These are phyloP conservation scores for Lactarius sp. DNA, from an alignment of 768 basidiomycete species.

Conservation along the genomic window DNA sequence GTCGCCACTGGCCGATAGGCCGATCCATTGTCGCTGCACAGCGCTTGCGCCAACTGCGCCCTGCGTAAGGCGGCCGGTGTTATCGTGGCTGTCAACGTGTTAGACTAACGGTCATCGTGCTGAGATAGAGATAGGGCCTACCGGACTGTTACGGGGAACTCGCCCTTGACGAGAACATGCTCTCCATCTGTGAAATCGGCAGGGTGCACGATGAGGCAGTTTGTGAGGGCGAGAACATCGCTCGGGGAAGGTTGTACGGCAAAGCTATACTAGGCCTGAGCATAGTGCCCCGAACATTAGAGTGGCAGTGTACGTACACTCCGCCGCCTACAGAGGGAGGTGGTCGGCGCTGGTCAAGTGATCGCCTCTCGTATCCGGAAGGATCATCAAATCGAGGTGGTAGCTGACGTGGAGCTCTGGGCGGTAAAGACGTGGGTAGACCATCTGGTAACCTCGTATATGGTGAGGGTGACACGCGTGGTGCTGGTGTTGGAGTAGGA, in stretches of 20 bases:
- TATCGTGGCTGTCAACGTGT: constrained; percentile 59
- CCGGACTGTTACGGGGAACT: constrained; percentile 70
- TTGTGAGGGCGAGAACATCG: constrained; percentile 60
- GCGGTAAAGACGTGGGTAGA: constrained; percentile 19
- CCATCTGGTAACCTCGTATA: constrained; percentile 23
- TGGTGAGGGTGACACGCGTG: constrained; percentile 18
- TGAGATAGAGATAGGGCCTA: constrained; percentile 34
- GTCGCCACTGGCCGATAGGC: constrained; percentile 75
- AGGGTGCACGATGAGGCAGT: constrained; percentile 76
- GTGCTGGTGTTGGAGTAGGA: constrained; percentile 8
- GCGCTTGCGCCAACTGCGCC: constrained; percentile 74
- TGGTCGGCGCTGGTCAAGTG: constrained; percentile 26
- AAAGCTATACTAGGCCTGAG: constrained; percentile 25
- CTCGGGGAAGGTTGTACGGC: constrained; percentile 28
- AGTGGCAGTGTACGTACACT: constrained; percentile 23
- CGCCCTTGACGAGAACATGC: constrained; percentile 71
- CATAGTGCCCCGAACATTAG: background rate
- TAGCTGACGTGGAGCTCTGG: constrained; percentile 25
- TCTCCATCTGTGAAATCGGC: constrained; percentile 67
- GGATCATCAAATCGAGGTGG: constrained; percentile 31
- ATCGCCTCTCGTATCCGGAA: constrained; percentile 31
- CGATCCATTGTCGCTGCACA: constrained; percentile 85
- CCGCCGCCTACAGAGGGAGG: constrained; percentile 20
- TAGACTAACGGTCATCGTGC: background rate
- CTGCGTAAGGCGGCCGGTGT: constrained; percentile 61